Evolutionary conservation across 2,329 filamentous ascomycete genomes (phyloP), one percentile per base, ranked within the genome.

Genomic region (Akanthomyces uredinophilus): DNA sequence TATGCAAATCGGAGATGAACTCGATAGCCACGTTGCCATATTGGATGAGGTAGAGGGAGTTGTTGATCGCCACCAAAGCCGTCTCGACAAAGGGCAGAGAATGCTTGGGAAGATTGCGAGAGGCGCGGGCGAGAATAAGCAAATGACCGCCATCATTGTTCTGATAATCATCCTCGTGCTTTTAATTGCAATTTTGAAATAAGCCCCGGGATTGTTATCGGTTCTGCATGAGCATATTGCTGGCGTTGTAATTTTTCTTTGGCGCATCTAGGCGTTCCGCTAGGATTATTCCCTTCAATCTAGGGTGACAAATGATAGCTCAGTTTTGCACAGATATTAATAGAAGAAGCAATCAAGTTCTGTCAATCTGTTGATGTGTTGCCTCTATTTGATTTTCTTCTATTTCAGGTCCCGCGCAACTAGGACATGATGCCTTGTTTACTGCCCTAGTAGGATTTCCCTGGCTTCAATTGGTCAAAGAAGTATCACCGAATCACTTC

Each of bases 1-100:
- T 72, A 96, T 97, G 79, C 91, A 95, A 78, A 98, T 99, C 70
- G 94, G 95, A 35, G 91, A 97, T 73, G 95, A 99, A 80, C 82
- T 99, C 41, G 95, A 98, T 69, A 89, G 87, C 68, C 95, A 99
- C 70, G 90, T 96, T 43, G 83, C 89, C 68, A 81, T 99, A 80
- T 81, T 99, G 35, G 94, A 97, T 73, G 94, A 96, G 69, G 87
- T 96, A 50, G 95, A 98, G 71, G 83, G 84, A 50, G 83, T 88
- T 22, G 90, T 93, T 8, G 92, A 96, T 73, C 80, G 93, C 63
- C 93, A 98, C 76, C 84, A 89, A 73, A 81, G 80, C 29, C 86
- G 90, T 55, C 79, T 99, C 57, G 86, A 92, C 67, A 81, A 91
- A 11, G 95, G 94, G 37, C 83, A 86, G 68, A 84, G 83, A 66